These are phyloP conservation scores for Alternaria consortialis DNA, from an alignment of 2,329 filamentous ascomycete species.

Conservation along the genomic window DNA sequence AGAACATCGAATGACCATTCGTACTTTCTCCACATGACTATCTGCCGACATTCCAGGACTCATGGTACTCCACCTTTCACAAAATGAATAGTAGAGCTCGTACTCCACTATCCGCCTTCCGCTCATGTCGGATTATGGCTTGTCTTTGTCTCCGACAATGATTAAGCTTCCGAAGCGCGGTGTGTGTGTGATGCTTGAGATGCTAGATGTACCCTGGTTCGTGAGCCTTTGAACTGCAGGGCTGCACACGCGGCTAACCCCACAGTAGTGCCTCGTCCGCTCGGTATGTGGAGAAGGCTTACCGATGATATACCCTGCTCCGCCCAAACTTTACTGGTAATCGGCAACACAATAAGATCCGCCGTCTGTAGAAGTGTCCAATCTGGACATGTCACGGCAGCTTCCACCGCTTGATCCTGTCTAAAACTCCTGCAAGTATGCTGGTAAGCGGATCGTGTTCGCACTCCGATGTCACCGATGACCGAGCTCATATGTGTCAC, in stretches of 20 bases:
- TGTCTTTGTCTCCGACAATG: neutral
- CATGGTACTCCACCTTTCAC: neutral
- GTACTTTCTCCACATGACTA: neutral
- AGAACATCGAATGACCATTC: neutral
- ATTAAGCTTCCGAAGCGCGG: neutral
- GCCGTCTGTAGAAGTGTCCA: neutral
- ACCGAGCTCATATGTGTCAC: neutral
- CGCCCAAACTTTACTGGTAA: neutral
- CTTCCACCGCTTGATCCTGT: neutral
- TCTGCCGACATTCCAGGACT: neutral
- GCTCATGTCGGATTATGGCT: neutral
- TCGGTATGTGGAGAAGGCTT: neutral
- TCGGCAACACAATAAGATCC: constrained; percentile 6
- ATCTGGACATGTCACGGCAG: neutral
- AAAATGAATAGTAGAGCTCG: neutral
- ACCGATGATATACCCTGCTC: neutral
- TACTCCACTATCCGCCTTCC: neutral
- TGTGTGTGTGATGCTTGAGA: neutral
- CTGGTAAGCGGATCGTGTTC: neutral
- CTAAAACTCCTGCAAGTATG: neutral
- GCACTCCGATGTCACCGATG: neutral
- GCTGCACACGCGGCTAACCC: neutral
- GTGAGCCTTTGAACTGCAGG: neutral
- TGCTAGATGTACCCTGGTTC: neutral
- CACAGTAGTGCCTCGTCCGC: neutral